phyloP scores from a whole-genome alignment of 495 filamentous ascomycete genomes.

The Xylaria sp. region DNA sequence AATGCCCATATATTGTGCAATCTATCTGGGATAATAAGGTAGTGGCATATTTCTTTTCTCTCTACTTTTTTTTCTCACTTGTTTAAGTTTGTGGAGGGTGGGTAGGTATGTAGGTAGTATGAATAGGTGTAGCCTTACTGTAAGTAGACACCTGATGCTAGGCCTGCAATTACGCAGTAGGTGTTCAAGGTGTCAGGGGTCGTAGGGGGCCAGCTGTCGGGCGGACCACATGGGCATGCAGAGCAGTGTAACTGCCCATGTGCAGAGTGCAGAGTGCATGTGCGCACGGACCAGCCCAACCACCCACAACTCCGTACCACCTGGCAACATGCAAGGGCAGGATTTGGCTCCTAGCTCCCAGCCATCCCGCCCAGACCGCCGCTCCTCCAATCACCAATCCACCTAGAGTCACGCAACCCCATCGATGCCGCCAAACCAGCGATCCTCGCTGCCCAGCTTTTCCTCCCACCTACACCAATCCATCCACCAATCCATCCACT shows the following conservation, averaged over 20 bases:
- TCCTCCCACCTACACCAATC: conserved; percentile 14
- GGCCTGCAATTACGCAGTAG: no score
- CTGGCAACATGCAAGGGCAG: conserved; percentile 22
- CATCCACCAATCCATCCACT: not conserved
- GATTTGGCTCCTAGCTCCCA: conserved; percentile 14
- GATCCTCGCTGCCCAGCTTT: conserved; percentile 6
- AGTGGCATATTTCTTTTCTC: not conserved
- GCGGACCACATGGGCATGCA: not conserved
- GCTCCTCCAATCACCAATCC: conserved; percentile 22
- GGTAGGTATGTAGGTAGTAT: no score
- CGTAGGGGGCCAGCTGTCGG: not conserved
- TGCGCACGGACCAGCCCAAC: conserved; percentile 21
- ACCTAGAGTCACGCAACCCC: conserved; percentile 11
- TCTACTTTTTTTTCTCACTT: no score
- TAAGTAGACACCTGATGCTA: no score
- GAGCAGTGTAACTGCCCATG: not conserved
- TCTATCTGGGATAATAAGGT: not conserved
- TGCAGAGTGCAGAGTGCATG: not conserved
- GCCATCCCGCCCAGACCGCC: conserved; percentile 13
- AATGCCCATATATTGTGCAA: not conserved
- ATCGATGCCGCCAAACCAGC: conserved; percentile 21
- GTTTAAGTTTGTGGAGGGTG: no score
- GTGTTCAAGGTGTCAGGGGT: not conserved
- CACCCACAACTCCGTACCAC: conserved; percentile 16
- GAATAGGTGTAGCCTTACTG: no score